Base-by-base conservation (phyloP, 176 grass and related monocot species). In the Oryza nivara region DNA sequence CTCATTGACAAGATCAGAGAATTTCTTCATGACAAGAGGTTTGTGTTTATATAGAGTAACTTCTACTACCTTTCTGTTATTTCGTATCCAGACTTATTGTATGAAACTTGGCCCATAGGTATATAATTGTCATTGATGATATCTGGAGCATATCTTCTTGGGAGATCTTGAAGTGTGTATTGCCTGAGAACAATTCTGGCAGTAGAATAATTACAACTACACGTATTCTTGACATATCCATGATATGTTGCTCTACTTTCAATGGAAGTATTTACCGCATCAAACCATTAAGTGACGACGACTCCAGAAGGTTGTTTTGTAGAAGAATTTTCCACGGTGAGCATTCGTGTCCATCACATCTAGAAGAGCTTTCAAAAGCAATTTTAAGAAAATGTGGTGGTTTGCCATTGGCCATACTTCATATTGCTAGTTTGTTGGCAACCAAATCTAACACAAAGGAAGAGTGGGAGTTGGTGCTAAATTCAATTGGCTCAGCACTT, bases 351-450 rank as follows among this genome's bases (percentile, higher is more conserved):
- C 69, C 80, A 10, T 9, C 68, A 34, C 52, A 82, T 20, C 44
- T 82, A 11, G 23, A 47, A n/a, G 68, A 20, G 20, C 36, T 73
- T 32, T 73, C 80, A 0, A 5, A 34, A 32, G 9, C 10, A 82
- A 82, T 73, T 32, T 64, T 82, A 34, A 73, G 22, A 73, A 82
- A 82, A 73, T 82, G 80, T 73, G 38, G 54, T 9, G 80, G 80
- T 82, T 82, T 82, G 80, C 80, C 80, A 67, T 9, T 86, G 2
- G 84, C 77, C 17, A 82, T 82, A 73, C 36, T 32, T 73, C 22
- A 34, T 7, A 47, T 82, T 13, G 54, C 80, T 73, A 46, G 80
- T 47, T 73, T 82, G 17, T 13, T 82, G 23, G 36, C 69, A 34
- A 64, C 36, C 16, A 82, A 73, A 73, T 46, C 69, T 1, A 38